Evolutionary conservation across 345 rosid species (phyloP), one percentile per base, ranked within the genome.

Genomic region (Hibiscus tridactylites): DNA sequence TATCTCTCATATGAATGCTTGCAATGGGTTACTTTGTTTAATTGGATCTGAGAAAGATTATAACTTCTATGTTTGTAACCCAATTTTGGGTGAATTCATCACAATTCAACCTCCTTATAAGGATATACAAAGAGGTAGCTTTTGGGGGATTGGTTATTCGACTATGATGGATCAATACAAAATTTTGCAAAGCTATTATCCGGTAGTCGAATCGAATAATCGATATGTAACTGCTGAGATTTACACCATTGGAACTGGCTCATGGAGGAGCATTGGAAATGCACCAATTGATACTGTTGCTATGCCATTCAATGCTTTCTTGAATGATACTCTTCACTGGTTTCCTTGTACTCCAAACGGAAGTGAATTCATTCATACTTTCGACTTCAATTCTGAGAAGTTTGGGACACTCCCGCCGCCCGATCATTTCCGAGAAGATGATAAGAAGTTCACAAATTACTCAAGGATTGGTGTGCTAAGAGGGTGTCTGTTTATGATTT

Each of bases 301-400:
- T 49, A 46, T 72, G 24, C 75, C 75, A 7, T 72, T 62, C 75
- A 72, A 62, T 72, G 65, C 69, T 61, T 72, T 62, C 61, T 52
- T 72, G 75, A 72, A 72, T 62, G 69, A 68, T 13, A 47, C 69
- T 62, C 75, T 72, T 28, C 70, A 72, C 26, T 72, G 75, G 75
- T 62, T 60, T 62, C 69, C 33, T 33, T 68, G 53, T 61, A 49
- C 75, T 31, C 60, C 75, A 2, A 72, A 72, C 31, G 75, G 75
- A 11, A 61, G 60, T 62, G 68, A 62, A 35, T 72, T 72, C 39
- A 72, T 72, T 31, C 68, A 72, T 31, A 1, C 49, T n/a, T 72
- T 72, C 12, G 29, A 61, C 75, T 72, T 72, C 63, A 68, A 44
- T 39, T 12, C 47, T 49, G 75, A 72, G 69, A 56, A 59, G 69